phyloP scores from a whole-genome alignment of 805 yeast species.

The Naumovozyma dairenensis region DNA sequence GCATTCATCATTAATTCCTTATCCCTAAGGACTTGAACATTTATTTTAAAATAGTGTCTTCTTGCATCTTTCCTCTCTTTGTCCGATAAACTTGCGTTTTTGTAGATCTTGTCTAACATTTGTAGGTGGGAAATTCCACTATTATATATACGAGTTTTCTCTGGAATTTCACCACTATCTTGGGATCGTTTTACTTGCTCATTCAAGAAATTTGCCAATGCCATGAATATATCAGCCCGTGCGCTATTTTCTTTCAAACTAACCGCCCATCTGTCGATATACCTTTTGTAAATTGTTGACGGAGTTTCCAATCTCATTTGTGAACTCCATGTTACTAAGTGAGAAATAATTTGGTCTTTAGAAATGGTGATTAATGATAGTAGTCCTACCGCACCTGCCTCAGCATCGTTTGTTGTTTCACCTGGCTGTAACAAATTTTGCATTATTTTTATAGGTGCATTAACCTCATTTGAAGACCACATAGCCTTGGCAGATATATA shows the following conservation, averaged over 20 bases:
- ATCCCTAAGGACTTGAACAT: conserved; percentile 42
- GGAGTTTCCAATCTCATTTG: conserved; percentile 63
- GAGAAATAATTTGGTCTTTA: conserved; percentile 27
- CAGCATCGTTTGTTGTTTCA: conserved; percentile 2
- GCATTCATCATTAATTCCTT: conserved; percentile 35
- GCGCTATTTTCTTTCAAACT: conserved; percentile 17
- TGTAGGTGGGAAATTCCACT: conserved; percentile 39
- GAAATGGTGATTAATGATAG: conserved; percentile 10
- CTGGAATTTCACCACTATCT: conserved; percentile 36
- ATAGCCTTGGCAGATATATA: conserved; percentile 42
- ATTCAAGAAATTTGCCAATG: conserved; percentile 67
- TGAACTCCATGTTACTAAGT: conserved; percentile 59
- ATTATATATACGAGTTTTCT: conserved; percentile 32
- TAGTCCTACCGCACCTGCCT: too few species aligned
- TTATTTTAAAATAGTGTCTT: conserved; percentile 40
- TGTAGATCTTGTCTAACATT: conserved; percentile 38
- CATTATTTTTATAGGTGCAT: conserved; percentile 48
- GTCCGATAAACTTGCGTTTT: conserved; percentile 32
- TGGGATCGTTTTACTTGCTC: conserved; percentile 42
- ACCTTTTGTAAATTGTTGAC: conserved; percentile 43
- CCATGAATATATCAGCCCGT: conserved; percentile 41
- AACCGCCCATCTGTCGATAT: conserved; percentile 35
- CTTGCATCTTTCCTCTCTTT: conserved; percentile 45
- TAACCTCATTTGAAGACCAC: conserved; percentile 54
- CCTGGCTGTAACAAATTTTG: conserved; percentile 26